A percentile compares a stretch with the other conserved stretches of the same genome.
Conservation (phyloP, 202 grass and related monocot genomes). For the Panicum virgatum region DNA sequence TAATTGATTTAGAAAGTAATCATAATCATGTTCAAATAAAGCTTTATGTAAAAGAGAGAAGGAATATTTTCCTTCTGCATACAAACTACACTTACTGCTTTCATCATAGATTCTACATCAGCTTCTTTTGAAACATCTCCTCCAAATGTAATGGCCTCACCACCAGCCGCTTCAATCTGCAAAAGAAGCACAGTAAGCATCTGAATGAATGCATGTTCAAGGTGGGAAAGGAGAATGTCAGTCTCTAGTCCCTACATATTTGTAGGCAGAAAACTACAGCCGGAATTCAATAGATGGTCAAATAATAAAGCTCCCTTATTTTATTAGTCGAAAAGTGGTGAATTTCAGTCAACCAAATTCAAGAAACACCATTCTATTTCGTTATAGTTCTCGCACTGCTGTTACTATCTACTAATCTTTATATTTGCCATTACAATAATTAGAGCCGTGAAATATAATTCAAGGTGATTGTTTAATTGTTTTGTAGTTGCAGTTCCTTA, state of each 20-base stretch:
- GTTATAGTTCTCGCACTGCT: not conserved
- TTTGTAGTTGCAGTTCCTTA: not conserved
- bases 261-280: not conserved
- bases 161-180: constrained; percentile 84
- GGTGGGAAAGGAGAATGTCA: not conserved
- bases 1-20: constrained; percentile 43
- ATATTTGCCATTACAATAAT: not conserved
- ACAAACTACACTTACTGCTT: constrained; percentile 68
- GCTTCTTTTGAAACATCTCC: constrained; percentile 98
- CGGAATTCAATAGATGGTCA: not conserved
- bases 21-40: constrained; percentile 4
- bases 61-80: constrained; percentile 22
- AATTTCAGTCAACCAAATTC: constrained; percentile 7
- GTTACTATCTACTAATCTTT: not conserved
- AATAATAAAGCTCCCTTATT: not conserved
- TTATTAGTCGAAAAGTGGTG: not conserved
- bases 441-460: not conserved
- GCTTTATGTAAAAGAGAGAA: constrained; percentile 5
- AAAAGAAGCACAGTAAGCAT: constrained; percentile 16
- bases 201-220: constrained; percentile 2
- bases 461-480: not conserved
- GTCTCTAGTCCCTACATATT: not conserved
- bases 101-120: constrained; percentile 97
- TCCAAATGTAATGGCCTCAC: constrained; percentile 88
- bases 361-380: constrained; percentile 1